Evolutionary conservation across 495 filamentous ascomycete species (phyloP).

Genomic region (Penicillium ucsense): DNA sequence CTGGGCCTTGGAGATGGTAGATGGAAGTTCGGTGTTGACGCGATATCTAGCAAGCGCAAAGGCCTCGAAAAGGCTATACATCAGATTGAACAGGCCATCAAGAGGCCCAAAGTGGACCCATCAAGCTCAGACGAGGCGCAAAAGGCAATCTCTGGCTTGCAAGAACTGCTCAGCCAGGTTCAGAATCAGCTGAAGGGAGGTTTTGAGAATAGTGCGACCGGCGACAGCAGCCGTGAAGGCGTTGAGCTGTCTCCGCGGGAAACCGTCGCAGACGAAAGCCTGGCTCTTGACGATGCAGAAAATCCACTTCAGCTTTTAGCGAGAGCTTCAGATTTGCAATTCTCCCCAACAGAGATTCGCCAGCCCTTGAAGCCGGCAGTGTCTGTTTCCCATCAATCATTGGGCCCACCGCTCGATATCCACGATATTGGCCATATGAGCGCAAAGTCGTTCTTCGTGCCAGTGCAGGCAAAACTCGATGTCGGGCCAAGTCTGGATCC

Average conservation of each 20-base stretch:
- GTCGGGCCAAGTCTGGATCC: constrained; percentile 54
- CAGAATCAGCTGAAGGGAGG: constrained; percentile 25
- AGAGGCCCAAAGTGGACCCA: constrained; percentile 43
- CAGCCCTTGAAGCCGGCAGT: constrained; percentile 10
- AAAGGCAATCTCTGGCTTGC: constrained; percentile 46
- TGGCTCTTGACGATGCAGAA: constrained; percentile 61
- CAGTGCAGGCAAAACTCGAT: constrained; percentile 50
- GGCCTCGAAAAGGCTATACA: constrained; percentile 64
- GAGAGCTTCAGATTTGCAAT: constrained; percentile 56
- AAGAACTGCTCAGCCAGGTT: constrained; percentile 42
- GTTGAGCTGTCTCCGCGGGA: constrained; percentile 19
- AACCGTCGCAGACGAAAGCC: constrained; percentile 32
- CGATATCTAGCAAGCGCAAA: constrained; percentile 50
- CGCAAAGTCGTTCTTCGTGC: constrained; percentile 49
- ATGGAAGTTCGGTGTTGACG: constrained; percentile 2
- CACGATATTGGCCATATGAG: constrained; percentile 5
- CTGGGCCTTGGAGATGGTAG: background rate
- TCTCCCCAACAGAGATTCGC: constrained; percentile 33
- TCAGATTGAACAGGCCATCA: constrained; percentile 63
- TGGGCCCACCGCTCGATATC: constrained; percentile 3
- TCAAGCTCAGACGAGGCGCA: constrained; percentile 39
- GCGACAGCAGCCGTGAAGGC: constrained; percentile 13
- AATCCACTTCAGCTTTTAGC: constrained; percentile 65
- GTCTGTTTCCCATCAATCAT: constrained; percentile 5
- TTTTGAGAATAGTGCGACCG: constrained; percentile 18